Evolutionary conservation across 2,329 filamentous ascomycete species (phyloP).

Genomic region (Pseudogymnoascus sp.): DNA sequence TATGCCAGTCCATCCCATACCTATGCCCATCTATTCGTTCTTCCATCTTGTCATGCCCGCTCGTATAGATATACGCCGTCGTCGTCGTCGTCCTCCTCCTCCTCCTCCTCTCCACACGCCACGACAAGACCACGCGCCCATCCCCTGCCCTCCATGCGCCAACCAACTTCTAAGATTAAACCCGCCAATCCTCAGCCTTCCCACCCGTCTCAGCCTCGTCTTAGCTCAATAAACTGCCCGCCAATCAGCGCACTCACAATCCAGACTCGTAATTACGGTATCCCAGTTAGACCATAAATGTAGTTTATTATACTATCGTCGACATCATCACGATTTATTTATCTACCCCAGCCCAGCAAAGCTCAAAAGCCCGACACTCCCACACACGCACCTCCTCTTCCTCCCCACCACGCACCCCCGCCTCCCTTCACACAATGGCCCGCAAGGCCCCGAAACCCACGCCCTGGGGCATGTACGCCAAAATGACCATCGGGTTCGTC

Average conservation of each 20-base stretch:
- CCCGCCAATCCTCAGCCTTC: neutral
- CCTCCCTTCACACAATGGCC: neutral
- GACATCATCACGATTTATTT: slow-evolving; percentile 7
- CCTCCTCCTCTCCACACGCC: neutral
- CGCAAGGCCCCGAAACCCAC: slow-evolving; percentile 35
- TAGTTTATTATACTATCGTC: neutral
- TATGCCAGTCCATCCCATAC: neutral
- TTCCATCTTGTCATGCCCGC: neutral
- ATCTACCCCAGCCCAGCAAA: neutral
- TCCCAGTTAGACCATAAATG: neutral
- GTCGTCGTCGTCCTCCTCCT: neutral
- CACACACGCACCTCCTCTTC: neutral
- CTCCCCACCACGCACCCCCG: neutral
- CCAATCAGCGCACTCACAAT: neutral
- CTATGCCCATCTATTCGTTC: neutral
- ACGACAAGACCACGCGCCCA: neutral
- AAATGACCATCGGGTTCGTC: slow-evolving; percentile 63
- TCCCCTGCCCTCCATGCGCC: neutral
- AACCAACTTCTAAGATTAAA: neutral
- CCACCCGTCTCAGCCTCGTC: neutral
- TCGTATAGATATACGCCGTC: neutral
- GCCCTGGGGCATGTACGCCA: slow-evolving; percentile 52
- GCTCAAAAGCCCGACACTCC: neutral
- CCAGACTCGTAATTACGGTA: neutral
- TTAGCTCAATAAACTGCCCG: neutral